Evolutionary conservation across 441 rosid genomes (phyloP).

Genomic region (Cnidoscolus chayamansa): DNA sequence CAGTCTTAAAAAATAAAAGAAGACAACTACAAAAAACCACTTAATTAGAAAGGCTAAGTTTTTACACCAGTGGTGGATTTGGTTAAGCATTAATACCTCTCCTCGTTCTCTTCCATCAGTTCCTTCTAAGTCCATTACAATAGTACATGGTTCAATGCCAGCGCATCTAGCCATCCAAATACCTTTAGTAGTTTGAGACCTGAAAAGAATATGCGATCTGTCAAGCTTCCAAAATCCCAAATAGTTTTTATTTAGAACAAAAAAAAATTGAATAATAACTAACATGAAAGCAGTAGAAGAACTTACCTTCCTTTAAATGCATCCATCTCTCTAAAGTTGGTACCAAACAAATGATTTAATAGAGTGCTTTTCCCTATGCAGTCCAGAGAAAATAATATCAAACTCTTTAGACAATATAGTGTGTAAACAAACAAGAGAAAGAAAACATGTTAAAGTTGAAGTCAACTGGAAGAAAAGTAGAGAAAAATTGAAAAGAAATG

Average conservation of each 20-base stretch:
- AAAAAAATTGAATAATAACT: background rate
- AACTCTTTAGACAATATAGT: slow-evolving; percentile 11
- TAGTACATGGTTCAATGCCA: slow-evolving; percentile 92
- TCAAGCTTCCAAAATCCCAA: slow-evolving; percentile 21
- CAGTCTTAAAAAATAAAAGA: too few species aligned
- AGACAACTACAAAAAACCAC: too few species aligned
- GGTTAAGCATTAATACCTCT: slow-evolving; percentile 49
- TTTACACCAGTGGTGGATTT: too few species aligned
- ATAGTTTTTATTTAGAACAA: background rate
- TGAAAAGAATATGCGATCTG: slow-evolving; percentile 30
- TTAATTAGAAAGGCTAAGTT: too few species aligned
- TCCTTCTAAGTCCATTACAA: slow-evolving; percentile 99
- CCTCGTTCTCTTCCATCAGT: slow-evolving; percentile 99
- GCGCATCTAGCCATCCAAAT: slow-evolving; percentile 92
- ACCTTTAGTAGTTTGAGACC: slow-evolving; percentile 98
- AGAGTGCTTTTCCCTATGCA: slow-evolving; percentile 94
- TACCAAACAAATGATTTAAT: slow-evolving; percentile 77
- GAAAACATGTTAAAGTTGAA: background rate
- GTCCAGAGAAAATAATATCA: slow-evolving; percentile 25
- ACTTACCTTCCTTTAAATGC: slow-evolving; percentile 94
- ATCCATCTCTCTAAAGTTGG: slow-evolving; percentile 99
- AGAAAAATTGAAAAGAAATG: background rate
- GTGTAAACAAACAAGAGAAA: background rate
- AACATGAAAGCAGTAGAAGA: slow-evolving; percentile 9
- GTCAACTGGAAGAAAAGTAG: background rate